These are phyloP conservation scores for Scutellaria minor DNA, from an alignment of 257 asterid genomes.

Conservation along the genomic window DNA sequence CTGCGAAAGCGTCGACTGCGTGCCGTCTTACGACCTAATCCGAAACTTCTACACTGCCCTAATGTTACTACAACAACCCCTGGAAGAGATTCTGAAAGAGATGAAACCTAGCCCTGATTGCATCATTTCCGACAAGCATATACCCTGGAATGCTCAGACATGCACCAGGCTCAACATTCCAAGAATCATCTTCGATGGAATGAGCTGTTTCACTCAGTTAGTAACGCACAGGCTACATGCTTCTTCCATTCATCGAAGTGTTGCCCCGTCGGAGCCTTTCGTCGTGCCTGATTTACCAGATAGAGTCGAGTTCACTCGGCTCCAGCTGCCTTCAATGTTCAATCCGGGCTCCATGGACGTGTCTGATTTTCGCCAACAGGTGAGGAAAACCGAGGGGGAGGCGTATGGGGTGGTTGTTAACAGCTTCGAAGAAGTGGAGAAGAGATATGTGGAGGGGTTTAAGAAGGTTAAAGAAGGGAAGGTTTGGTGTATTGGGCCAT, in stretches of 20 bases:
- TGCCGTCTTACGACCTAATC: constrained; percentile 44
- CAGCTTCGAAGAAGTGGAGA: constrained; percentile 55
- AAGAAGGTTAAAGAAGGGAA: constrained; percentile 40
- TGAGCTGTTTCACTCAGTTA: constrained; percentile 50
- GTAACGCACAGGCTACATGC: constrained; percentile 31
- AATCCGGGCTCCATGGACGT: constrained; percentile 24
- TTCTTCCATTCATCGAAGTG: constrained; percentile 35
- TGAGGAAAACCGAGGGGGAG: constrained; percentile 41
- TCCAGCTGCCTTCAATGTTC: constrained; percentile 41
- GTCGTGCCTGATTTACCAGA: constrained; percentile 45
- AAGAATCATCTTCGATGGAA: constrained; percentile 54
- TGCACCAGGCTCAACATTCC: constrained; percentile 41
- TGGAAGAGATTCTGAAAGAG: constrained; percentile 35
- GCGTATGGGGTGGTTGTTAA: constrained; percentile 53
- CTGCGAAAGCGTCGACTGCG: constrained; percentile 56
- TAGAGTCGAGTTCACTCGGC: constrained; percentile 40
- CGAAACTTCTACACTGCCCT: constrained; percentile 43
- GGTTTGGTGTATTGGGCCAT: constrained; percentile 78
- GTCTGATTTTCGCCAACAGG: constrained; percentile 3
- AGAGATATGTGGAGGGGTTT: constrained; percentile 45
- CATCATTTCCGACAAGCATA: constrained; percentile 47
- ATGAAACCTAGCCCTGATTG: constrained; percentile 46
- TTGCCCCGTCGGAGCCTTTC: constrained; percentile 39
- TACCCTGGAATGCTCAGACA: constrained; percentile 45
- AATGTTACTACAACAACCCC: constrained; percentile 39